Evolutionary conservation across 208 protist species (phyloP).

Genomic region (Kentomonas sorsogonicus): DNA sequence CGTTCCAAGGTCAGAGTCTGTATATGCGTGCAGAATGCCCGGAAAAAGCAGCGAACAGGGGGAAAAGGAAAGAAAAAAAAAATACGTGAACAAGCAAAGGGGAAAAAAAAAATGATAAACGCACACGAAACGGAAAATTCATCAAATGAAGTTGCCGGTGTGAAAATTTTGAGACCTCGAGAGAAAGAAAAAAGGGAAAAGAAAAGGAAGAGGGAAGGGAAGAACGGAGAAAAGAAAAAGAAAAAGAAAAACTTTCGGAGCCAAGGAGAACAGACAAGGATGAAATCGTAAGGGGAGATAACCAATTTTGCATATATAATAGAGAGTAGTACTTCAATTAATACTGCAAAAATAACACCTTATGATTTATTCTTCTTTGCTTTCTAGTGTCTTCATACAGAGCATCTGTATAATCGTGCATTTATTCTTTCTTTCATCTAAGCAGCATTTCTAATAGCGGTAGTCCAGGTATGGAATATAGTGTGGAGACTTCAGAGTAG

Average conservation of each 20-base stretch:
- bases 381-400: neutral
- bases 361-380: neutral
- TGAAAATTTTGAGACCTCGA: too few relatives aligned
- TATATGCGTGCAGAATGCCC: too few relatives aligned
- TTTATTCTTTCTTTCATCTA: neutral
- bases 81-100: neutral
- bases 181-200: neutral
- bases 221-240: slow-evolving; percentile 1
- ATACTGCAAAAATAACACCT: slow-evolving; percentile 15
- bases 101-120: neutral
- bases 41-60: neutral
- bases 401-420: neutral
- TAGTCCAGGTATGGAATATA: too few relatives aligned
- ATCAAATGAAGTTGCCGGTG: neutral
- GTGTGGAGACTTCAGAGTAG: too few relatives aligned
- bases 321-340: neutral
- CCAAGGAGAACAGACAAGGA: neutral
- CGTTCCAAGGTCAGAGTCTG: too few relatives aligned
- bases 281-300: slow-evolving; percentile 2
- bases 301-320: neutral
- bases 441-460: too few relatives aligned
- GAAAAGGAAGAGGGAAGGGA: neutral
- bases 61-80: neutral
- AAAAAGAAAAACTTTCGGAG: slow-evolving; percentile 7
- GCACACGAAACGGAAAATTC: neutral